These are phyloP conservation scores for Cucumis cinereus DNA, from an alignment of 306 rosid species.

Conservation along the genomic window DNA sequence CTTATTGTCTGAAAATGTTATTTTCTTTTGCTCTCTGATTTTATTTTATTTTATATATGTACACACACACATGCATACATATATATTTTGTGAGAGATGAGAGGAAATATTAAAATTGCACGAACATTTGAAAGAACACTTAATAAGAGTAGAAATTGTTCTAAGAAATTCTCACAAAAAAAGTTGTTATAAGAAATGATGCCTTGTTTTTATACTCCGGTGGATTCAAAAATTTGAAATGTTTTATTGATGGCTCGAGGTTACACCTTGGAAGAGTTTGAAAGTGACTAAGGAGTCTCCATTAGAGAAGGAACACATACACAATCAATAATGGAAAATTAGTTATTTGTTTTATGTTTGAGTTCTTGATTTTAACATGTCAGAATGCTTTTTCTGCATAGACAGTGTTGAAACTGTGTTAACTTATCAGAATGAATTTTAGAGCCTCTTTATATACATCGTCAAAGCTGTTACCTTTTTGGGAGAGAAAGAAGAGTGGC, in stretches of 20 bases:
- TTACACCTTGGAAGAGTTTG: not conserved
- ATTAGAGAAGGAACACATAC: not conserved
- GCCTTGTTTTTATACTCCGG: not conserved
- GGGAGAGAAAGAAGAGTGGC: slow-evolving; percentile 99
- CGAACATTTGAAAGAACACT: not conserved
- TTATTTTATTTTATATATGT: no score
- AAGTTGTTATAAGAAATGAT: not conserved
- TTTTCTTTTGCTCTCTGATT: not conserved
- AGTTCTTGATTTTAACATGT: not conserved
- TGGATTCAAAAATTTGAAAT: not conserved
- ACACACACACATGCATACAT: no score
- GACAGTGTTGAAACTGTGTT: not conserved
- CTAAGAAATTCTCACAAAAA: not conserved
- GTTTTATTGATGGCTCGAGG: not conserved
- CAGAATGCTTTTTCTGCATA: not conserved
- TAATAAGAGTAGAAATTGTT: not conserved
- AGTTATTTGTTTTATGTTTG: not conserved
- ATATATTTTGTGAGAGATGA: not conserved
- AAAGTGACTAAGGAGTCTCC: not conserved
- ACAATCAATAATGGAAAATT: not conserved
- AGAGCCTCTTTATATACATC: slow-evolving; percentile 95
- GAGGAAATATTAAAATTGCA: not conserved
- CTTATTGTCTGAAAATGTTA: not conserved
- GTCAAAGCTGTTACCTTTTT: slow-evolving; percentile 92
- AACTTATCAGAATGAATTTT: slow-evolving; percentile 15